phyloP scores from a whole-genome alignment of 164 flowering plant genomes.

The Vitis amurensis region DNA sequence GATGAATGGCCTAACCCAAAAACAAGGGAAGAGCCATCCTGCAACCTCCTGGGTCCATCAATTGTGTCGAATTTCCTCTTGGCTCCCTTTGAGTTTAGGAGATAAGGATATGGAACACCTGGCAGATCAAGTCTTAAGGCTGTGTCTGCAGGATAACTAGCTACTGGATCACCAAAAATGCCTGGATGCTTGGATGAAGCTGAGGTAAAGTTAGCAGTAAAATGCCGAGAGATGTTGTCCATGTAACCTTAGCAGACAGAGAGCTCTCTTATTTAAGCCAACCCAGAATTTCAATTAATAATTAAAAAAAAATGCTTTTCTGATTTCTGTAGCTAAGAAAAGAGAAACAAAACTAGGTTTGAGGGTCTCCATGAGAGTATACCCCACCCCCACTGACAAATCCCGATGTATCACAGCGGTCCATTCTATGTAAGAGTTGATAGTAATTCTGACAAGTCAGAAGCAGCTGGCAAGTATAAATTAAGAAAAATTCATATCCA shows the following conservation, averaged over 20 bases:
- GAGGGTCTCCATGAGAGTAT: slow-evolving; percentile 31
- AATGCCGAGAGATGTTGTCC: slow-evolving; percentile 50
- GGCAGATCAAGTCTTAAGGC: slow-evolving; percentile 58
- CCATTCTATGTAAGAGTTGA: slow-evolving; percentile 51
- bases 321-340: slow-evolving; percentile 50
- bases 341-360: slow-evolving; percentile 35
- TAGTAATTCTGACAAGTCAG: slow-evolving; percentile 21
- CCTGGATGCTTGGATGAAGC: slow-evolving; percentile 56
- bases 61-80: slow-evolving; percentile 68
- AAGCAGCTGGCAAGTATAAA: background rate
- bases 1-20: slow-evolving; percentile 70
- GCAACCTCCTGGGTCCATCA: slow-evolving; percentile 38
- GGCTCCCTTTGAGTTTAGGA: slow-evolving; percentile 49
- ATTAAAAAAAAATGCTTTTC: slow-evolving; percentile 21
- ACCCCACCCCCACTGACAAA: slow-evolving; percentile 91
- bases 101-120: slow-evolving; percentile 30
- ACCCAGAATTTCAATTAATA: slow-evolving; percentile 30
- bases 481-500: slow-evolving; percentile 6
- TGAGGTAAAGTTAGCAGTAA: slow-evolving; percentile 34
- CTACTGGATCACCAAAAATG: slow-evolving; percentile 35
- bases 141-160: slow-evolving; percentile 47
- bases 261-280: slow-evolving; percentile 21
- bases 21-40: slow-evolving; percentile 50
- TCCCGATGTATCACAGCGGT: slow-evolving; percentile 91
- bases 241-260: slow-evolving; percentile 28